These are phyloP conservation scores for Prillingera fragicola DNA, from an alignment of 1,284 basidiomycete genomes.

Conservation along the genomic window DNA sequence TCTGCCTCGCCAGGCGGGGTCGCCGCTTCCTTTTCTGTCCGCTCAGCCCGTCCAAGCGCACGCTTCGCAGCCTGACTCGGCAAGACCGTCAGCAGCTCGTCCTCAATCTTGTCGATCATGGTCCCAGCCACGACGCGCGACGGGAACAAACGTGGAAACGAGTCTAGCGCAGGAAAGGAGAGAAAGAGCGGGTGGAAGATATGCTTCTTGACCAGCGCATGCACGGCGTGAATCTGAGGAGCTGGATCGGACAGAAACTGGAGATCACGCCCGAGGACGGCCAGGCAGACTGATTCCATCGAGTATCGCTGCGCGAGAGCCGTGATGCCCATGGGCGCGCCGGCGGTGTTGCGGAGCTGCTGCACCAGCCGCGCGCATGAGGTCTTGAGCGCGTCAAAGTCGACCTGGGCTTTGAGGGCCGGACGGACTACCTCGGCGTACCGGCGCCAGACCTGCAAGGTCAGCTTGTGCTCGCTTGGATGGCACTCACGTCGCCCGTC, in stretches of 20 bases:
- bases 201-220: slow-evolving; percentile 2
- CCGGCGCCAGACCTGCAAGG: slow-evolving; percentile 1
- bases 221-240: slow-evolving; percentile 1
- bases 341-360: neutral
- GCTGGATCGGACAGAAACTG: slow-evolving; percentile 1
- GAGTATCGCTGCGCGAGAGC: neutral
- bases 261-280: slow-evolving; percentile 2
- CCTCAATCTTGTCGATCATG: slow-evolving; percentile 1
- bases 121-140: neutral
- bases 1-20: too few relatives aligned
- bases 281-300: neutral
- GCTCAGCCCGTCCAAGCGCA: neutral
- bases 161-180: neutral
- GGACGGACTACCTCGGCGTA: slow-evolving; percentile 2
- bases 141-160: slow-evolving; percentile 1
- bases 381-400: neutral
- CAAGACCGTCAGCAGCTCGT: neutral
- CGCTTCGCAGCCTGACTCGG: neutral
- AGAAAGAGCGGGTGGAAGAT: slow-evolving; percentile 6
- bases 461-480: neutral
- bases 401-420: neutral
- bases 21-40: too few relatives aligned
- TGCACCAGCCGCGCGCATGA: neutral
- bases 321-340: neutral
- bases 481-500: neutral